phyloP scores from a whole-genome alignment of 2,329 filamentous ascomycete species.

The Hypoxylon sp. region DNA sequence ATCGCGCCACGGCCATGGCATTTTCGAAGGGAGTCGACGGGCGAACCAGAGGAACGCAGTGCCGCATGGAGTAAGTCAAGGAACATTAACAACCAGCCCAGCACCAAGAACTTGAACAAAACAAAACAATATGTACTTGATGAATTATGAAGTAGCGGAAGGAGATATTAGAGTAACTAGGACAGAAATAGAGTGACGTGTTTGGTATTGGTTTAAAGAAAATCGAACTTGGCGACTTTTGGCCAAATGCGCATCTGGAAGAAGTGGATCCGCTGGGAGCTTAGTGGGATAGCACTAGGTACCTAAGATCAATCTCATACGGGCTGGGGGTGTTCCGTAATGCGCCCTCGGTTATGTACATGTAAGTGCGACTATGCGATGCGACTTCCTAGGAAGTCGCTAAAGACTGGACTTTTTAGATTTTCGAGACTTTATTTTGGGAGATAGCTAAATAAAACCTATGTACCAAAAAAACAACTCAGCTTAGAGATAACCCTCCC shows the following conservation, averaged over 20 bases:
- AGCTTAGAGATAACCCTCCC: too few relatives aligned
- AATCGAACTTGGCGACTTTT: slow-evolving; percentile 31
- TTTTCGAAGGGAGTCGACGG: slow-evolving; percentile 49
- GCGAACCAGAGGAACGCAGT: slow-evolving; percentile 43
- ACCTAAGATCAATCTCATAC: background rate
- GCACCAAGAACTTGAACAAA: slow-evolving; percentile 15
- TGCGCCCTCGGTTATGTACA: background rate
- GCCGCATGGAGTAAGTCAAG: slow-evolving; percentile 43
- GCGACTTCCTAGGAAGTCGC: background rate
- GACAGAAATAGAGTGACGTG: slow-evolving; percentile 34
- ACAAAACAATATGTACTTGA: slow-evolving; percentile 25
- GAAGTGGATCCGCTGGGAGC: slow-evolving; percentile 36
- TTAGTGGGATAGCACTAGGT: background rate
- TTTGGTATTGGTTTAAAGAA: slow-evolving; percentile 25
- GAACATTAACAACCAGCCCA: slow-evolving; percentile 34
- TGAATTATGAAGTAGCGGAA: slow-evolving; percentile 33
- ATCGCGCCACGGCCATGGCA: slow-evolving; percentile 58
- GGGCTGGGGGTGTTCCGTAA: background rate
- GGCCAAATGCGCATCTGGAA: slow-evolving; percentile 43
- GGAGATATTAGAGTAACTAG: slow-evolving; percentile 35
- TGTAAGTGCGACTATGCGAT: background rate
- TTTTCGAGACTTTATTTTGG: background rate
- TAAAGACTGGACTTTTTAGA: background rate
- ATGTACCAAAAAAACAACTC: background rate
- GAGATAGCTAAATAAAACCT: background rate